phyloP scores from a whole-genome alignment of 2,329 filamentous ascomycete genomes.

The Trichoderma afroharzianum region DNA sequence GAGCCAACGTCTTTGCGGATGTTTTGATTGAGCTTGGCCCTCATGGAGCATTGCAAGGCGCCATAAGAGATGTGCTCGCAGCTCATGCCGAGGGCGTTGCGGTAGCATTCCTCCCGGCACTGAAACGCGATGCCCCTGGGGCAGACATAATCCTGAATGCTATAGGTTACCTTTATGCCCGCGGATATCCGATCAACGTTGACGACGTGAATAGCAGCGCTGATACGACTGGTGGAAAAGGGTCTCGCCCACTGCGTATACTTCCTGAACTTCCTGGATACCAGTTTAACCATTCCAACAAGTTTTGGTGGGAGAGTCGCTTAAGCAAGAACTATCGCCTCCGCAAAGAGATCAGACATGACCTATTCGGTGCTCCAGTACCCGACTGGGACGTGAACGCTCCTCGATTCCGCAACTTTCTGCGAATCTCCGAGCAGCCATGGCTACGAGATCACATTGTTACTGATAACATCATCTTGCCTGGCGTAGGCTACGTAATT shows the following conservation, averaged over 20 bases:
- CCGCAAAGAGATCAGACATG: slow-evolving; percentile 32
- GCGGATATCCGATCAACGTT: background rate
- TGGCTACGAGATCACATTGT: slow-evolving; percentile 37
- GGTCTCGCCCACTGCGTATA: background rate
- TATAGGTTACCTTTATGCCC: background rate
- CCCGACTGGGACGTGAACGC: slow-evolving; percentile 23
- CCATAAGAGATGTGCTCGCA: slow-evolving; percentile 6
- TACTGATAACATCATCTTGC: slow-evolving; percentile 33
- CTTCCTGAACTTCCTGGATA: slow-evolving; percentile 33
- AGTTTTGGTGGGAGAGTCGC: slow-evolving; percentile 32
- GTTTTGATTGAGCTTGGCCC: slow-evolving; percentile 24
- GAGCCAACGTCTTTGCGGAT: background rate
- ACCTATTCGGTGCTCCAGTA: slow-evolving; percentile 35
- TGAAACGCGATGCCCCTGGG: background rate
- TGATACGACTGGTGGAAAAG: background rate
- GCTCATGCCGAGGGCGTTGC: background rate
- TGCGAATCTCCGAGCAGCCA: slow-evolving; percentile 19
- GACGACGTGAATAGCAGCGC: background rate
- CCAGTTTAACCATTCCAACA: slow-evolving; percentile 34
- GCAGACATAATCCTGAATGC: background rate
- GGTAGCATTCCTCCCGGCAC: background rate
- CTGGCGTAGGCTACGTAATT: slow-evolving; percentile 35
- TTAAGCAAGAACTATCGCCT: slow-evolving; percentile 28
- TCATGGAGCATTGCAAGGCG: slow-evolving; percentile 20
- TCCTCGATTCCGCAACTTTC: slow-evolving; percentile 24